Base-by-base conservation (phyloP, 1,284 basidiomycete genomes). In the Ceratobasidium sp. region DNA sequence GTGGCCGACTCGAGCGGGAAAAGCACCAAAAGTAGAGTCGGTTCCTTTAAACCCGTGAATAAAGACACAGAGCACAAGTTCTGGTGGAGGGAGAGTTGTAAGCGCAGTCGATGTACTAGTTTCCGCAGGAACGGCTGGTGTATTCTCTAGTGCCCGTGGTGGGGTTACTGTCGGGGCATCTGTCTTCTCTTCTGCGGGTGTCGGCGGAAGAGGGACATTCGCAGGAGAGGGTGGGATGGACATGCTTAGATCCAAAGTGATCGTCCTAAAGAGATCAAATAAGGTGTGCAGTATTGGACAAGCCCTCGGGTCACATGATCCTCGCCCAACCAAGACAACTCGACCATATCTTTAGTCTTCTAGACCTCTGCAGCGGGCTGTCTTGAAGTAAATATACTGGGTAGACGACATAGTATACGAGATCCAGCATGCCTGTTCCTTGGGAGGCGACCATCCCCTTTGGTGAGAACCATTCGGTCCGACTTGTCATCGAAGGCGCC, bases 361-460 rank as follows among this genome's bases (percentile, higher is more conserved):
- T 41, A 41, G 36, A 41, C 36, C 4, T 11, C 36, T 41, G 11
- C 36, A 41, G 11, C 11, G 11, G 36, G 36, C 36, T 5, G 36
- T 11, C 36, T 41, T 11, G 36, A 41, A 4, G 36, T 41, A 41
- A 41, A 41, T 41, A 24, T 24, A n/a, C 24, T 15, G 24, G 24
- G 44, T 60, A 57, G 56, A 27, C 36, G 15, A 22, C 33, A 15
- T 48, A 56, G 2, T 27, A 36, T 29, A 60, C 45, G 47, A 33
- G 22, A 29, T 1, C n/a, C 60, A 79, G 74, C 75, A 97, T 97
- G 95, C 95, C 96, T 75, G 90, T 97, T 80, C 95, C 95, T 78
- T 97, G 93, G 92, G 95, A 97, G 87, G 95, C 96, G 60, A 87
- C 97, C 79, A 93, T 98, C 86, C 96, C 96, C 57, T 95, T 96